phyloP scores from a whole-genome alignment of 495 filamentous ascomycete genomes.

The Bacidia gigantensis region DNA sequence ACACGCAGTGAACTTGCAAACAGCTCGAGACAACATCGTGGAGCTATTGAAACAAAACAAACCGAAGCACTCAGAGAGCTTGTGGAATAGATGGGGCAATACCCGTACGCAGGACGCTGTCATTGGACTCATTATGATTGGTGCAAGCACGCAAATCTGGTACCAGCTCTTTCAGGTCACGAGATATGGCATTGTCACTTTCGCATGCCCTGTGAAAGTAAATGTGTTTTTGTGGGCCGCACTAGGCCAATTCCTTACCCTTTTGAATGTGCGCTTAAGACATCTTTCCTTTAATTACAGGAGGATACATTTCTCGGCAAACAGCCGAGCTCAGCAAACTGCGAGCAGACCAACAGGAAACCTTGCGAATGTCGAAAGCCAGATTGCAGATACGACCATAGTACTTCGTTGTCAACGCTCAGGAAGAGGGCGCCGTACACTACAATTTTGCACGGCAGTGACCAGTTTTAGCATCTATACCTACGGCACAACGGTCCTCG shows the following conservation, averaged over 20 bases:
- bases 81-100: too few relatives aligned
- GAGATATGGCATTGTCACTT: constrained; percentile 4
- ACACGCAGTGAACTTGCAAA: background rate
- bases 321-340: too few relatives aligned
- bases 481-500: constrained; percentile 6
- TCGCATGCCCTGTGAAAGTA: constrained; percentile 6
- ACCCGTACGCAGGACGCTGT: background rate
- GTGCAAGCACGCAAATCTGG: constrained; percentile 2
- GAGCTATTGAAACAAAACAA: background rate
- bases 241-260: constrained; percentile 10
- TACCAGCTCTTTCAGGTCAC: constrained; percentile 9
- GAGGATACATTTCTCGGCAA: background rate
- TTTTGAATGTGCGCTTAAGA: constrained; percentile 5
- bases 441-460: constrained; percentile 4
- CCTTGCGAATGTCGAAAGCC: background rate
- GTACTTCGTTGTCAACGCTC: too few relatives aligned
- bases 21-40: background rate
- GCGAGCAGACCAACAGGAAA: too few relatives aligned
- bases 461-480: constrained; percentile 2
- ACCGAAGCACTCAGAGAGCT: too few relatives aligned
- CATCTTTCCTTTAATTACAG: constrained; percentile 1
- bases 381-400: background rate
- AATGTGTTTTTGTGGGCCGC: constrained; percentile 8
- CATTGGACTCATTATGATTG: background rate
- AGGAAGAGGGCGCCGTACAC: too few relatives aligned